These are phyloP conservation scores for Litchi chinensis DNA, from an alignment of 345 rosid genomes.

Conservation along the genomic window DNA sequence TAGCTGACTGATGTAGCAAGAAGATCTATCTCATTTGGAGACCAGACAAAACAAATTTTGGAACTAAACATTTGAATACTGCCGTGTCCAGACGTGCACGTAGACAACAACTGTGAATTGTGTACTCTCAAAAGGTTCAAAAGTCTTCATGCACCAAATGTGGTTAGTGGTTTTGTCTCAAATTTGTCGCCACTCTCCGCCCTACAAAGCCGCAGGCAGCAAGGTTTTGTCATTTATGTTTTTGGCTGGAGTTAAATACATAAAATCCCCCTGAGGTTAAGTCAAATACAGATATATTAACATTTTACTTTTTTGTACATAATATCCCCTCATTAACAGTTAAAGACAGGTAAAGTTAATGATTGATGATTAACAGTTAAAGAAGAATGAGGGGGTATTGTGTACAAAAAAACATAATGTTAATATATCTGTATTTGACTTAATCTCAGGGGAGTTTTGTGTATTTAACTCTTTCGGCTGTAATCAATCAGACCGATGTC, in stretches of 20 bases:
- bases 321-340: too few species aligned
- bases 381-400: too few species aligned
- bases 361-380: too few species aligned
- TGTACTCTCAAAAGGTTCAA: neutral
- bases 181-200: neutral
- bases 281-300: too few species aligned
- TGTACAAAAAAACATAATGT: too few species aligned
- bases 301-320: too few species aligned
- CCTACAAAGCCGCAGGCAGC: neutral
- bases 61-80: neutral
- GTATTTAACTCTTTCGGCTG: too few species aligned
- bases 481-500: neutral
- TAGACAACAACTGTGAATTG: neutral
- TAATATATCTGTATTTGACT: too few species aligned
- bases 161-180: neutral
- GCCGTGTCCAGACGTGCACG: neutral
- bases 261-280: too few species aligned
- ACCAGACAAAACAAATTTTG: neutral
- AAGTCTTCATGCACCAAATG: neutral
- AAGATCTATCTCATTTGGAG: neutral
- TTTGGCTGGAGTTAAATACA: too few species aligned
- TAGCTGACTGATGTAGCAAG: neutral
- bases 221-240: neutral
- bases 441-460: too few species aligned
- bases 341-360: too few species aligned